These are phyloP conservation scores for Vickermania ingenoplastis DNA, from an alignment of 208 protist genomes.

Conservation along the genomic window DNA sequence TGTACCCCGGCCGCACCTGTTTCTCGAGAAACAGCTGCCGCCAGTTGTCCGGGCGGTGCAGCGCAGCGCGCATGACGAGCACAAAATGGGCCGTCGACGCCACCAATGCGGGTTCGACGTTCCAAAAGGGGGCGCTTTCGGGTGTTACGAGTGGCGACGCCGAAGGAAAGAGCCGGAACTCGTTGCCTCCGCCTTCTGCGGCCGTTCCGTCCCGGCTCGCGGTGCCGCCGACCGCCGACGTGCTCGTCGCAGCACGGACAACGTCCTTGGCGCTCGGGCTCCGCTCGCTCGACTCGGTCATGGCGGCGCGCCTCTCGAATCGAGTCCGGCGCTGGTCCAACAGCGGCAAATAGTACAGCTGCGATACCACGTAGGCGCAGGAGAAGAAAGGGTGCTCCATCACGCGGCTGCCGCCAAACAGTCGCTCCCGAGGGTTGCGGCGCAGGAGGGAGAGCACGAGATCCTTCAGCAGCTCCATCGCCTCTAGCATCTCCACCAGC, in stretches of 20 bases:
- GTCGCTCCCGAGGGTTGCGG: constrained; percentile 38
- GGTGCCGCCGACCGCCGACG: too few species aligned
- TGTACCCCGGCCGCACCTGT: constrained; percentile 40
- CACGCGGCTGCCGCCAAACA: constrained; percentile 39
- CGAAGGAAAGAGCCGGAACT: too few species aligned
- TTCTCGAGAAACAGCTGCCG: constrained; percentile 42
- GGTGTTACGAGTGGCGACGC: too few species aligned
- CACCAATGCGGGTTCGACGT: background rate
- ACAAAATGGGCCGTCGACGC: background rate
- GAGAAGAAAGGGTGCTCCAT: constrained; percentile 85
- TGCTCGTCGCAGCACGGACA: too few species aligned
- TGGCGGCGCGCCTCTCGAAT: too few species aligned
- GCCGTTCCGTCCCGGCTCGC: too few species aligned
- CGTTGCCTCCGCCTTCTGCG: too few species aligned
- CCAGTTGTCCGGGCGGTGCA: constrained; percentile 52
- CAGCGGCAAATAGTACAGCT: constrained; percentile 55
- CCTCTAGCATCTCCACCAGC: constrained; percentile 42
- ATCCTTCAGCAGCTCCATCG: constrained; percentile 42
- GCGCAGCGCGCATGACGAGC: background rate
- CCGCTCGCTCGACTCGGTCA: too few species aligned
- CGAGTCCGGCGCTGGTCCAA: background rate
- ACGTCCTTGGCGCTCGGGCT: too few species aligned
- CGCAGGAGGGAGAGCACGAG: constrained; percentile 54
- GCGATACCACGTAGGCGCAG: constrained; percentile 59
- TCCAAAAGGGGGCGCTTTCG: background rate